phyloP scores from a whole-genome alignment of 2,329 filamentous ascomycete species.

The Neonectria punicea region DNA sequence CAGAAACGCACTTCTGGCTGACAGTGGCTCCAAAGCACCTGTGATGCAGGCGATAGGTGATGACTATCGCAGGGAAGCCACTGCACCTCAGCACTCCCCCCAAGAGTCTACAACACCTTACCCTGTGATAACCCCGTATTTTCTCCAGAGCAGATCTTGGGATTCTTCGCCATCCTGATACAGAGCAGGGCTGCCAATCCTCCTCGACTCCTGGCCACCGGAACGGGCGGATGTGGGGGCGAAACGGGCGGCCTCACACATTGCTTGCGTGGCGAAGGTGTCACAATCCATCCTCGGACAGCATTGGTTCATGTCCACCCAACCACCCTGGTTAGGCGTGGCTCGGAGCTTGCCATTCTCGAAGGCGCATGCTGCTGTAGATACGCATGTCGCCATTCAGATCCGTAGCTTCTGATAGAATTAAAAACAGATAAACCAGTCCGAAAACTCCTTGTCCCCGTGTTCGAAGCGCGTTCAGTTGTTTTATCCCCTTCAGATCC shows the following conservation, averaged over 20 bases:
- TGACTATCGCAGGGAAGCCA: not conserved
- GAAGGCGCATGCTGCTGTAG: slow-evolving; percentile 3
- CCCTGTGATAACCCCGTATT: not conserved
- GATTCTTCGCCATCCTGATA: not conserved
- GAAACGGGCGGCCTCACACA: slow-evolving; percentile 36
- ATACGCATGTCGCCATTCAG: slow-evolving; percentile 7
- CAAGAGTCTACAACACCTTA: not conserved
- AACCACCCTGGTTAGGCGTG: slow-evolving; percentile 1
- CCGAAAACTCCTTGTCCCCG: slow-evolving; percentile 40
- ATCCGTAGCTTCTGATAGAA: slow-evolving; percentile 21
- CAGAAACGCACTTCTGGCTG: not conserved
- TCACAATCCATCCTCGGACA: slow-evolving; percentile 18
- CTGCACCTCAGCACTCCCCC: not conserved
- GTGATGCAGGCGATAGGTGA: not conserved
- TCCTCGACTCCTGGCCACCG: slow-evolving; percentile 2
- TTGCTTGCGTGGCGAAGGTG: slow-evolving; percentile 36
- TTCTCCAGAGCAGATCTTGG: slow-evolving; percentile 1
- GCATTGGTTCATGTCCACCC: slow-evolving; percentile 13
- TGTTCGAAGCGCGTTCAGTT: slow-evolving; percentile 29
- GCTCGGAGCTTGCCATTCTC: slow-evolving; percentile 2
- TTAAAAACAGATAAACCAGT: slow-evolving; percentile 29
- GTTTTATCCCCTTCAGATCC: slow-evolving; percentile 26
- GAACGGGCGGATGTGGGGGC: slow-evolving; percentile 30
- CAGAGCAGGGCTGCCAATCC: slow-evolving; percentile 1
- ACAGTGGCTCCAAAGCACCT: not conserved